Evolutionary conservation across 805 yeast genomes (phyloP).

Genomic region (Yamadazyma paraphyllophila): DNA sequence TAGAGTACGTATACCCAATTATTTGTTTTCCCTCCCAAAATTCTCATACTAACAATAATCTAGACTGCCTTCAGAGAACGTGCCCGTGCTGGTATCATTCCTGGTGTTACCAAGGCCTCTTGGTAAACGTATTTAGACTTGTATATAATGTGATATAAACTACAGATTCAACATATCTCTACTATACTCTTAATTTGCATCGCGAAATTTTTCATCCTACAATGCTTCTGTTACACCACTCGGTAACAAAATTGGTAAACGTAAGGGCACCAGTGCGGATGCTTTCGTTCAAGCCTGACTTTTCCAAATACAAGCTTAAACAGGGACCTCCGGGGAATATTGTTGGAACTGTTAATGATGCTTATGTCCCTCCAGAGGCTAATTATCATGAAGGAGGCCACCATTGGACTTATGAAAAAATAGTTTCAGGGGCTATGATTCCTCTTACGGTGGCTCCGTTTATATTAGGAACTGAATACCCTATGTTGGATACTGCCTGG

Average conservation of each 20-base stretch:
- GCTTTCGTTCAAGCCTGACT: slow-evolving; percentile 40
- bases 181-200: neutral
- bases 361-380: slow-evolving; percentile 64
- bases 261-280: slow-evolving; percentile 10
- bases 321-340: slow-evolving; percentile 89
- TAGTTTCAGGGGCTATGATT: slow-evolving; percentile 64
- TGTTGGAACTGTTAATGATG: slow-evolving; percentile 92
- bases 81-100: slow-evolving; percentile 46
- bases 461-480: slow-evolving; percentile 66
- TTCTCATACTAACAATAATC: slow-evolving; percentile 21
- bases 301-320: slow-evolving; percentile 49
- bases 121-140: slow-evolving; percentile 26
- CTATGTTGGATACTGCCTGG: slow-evolving; percentile 70
- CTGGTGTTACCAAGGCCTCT: slow-evolving; percentile 45
- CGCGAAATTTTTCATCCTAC: slow-evolving; percentile 7
- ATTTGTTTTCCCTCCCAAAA: neutral
- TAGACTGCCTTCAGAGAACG: slow-evolving; percentile 45
- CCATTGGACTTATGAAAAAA: slow-evolving; percentile 92
- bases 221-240: neutral
- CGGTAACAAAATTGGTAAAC: neutral
- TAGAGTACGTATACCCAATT: slow-evolving; percentile 40
- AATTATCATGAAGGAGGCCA: slow-evolving; percentile 73
- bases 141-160: slow-evolving; percentile 6
- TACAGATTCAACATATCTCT: neutral
- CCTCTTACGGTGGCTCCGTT: slow-evolving; percentile 80